These are phyloP conservation scores for Plasmodium blacklocki DNA, from an alignment of 169 alveolate species.

Conservation along the genomic window DNA sequence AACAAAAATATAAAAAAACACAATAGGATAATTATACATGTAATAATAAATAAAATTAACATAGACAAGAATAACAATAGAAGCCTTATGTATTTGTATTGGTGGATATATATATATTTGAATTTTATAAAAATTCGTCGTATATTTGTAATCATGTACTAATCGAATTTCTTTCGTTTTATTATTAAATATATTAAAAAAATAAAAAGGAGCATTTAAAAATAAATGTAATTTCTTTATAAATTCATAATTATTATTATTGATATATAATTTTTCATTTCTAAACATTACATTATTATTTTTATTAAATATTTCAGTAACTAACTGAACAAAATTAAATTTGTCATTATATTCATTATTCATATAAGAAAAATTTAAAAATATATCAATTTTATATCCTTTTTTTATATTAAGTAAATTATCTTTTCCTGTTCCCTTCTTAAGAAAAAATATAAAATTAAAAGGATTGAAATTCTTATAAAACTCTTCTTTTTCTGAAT, in stretches of 20 bases:
- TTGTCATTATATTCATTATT: constrained; percentile 58
- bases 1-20: constrained; percentile 55
- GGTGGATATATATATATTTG: constrained; percentile 45
- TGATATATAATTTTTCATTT: constrained; percentile 55
- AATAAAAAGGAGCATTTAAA: constrained; percentile 60
- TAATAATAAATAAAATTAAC: constrained; percentile 51
- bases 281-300: constrained; percentile 15
- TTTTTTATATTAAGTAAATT: constrained; percentile 31
- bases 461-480: constrained; percentile 21
- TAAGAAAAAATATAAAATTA: neutral
- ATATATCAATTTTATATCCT: constrained; percentile 59
- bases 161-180: constrained; percentile 23
- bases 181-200: constrained; percentile 37
- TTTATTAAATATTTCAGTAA: constrained; percentile 30
- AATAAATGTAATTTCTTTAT: constrained; percentile 66
- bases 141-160: constrained; percentile 33
- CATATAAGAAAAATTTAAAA: constrained; percentile 50
- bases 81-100: constrained; percentile 50
- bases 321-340: constrained; percentile 38
- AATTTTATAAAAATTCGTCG: constrained; percentile 18
- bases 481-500: constrained; percentile 14
- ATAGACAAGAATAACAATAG: constrained; percentile 36
- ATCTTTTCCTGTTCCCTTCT: constrained; percentile 11
- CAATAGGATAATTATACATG: constrained; percentile 61
- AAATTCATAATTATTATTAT: constrained; percentile 44